Base-by-base conservation (phyloP, 129 eudicot genomes). In the Tanacetum coccineum region DNA sequence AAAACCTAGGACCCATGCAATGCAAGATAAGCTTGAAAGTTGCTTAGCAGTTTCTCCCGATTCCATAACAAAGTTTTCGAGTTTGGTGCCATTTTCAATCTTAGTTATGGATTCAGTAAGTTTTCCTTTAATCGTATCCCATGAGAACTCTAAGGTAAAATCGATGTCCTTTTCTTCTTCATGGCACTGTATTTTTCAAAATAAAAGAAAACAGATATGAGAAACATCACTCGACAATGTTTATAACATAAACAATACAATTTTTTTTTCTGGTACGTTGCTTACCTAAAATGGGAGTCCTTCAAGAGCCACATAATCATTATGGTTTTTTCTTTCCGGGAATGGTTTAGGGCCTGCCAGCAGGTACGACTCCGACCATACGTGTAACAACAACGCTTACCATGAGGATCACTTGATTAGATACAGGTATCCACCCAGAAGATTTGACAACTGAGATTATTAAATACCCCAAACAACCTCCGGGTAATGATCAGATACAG, bases 211-310 rank as follows among this genome's bases (percentile, higher is more conserved):
- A n/a, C n/a, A n/a, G n/a, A n/a, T n/a, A n/a, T n/a, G n/a, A n/a
- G n/a, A n/a, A n/a, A 25, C 26, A 30, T 47, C 18, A 53, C 14
- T 52, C 19, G 4, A n/a, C n/a, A n/a, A n/a, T n/a, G n/a, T n/a
- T n/a, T n/a, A n/a, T n/a, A 3, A 42, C 46, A 42, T 3, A 42
- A 42, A 42, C 46, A 42, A 42, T n/a, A n/a, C n/a, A n/a, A n/a
- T n/a, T n/a, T n/a, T 42, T 70, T 42, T 70, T 64, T 74, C 76
- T 46, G 69, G 77, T 71, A 81, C 89, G 82, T 81, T 85, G 81
- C 97, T 87, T 91, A 91, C 97, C 97, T 91, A 85, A 80, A 80
- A 72, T 67, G 75, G 79, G 59, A 75, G 88, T 49, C 52, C 70
- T 79, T 76, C 82, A 42, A 80, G 83, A 58, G 70, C 81, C 68